phyloP scores from a whole-genome alignment of 2,329 filamentous ascomycete genomes.

The Byssochlamys sp. region DNA sequence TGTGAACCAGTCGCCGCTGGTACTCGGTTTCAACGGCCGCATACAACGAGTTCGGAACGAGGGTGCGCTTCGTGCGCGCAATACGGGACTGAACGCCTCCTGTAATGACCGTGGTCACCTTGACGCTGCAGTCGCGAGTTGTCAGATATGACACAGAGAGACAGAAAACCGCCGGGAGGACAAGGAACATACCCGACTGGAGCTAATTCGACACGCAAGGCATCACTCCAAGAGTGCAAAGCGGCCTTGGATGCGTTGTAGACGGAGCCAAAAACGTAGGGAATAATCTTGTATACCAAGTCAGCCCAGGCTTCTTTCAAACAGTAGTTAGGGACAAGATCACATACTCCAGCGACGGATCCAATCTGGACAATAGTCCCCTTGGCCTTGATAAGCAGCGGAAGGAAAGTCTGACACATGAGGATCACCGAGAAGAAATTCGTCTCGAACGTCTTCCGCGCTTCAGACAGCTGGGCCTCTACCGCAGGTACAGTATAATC shows the following conservation, averaged over 20 bases:
- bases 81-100: constrained; percentile 53
- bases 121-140: constrained; percentile 27
- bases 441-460: constrained; percentile 40
- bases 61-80: constrained; percentile 40
- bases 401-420: constrained; percentile 49
- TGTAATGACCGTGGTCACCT: constrained; percentile 47
- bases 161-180: background rate
- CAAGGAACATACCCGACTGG: constrained; percentile 33
- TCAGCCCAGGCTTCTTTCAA: background rate
- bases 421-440: constrained; percentile 51
- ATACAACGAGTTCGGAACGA: constrained; percentile 44
- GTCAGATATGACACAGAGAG: background rate
- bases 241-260: constrained; percentile 55
- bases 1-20: constrained; percentile 42
- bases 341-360: constrained; percentile 30
- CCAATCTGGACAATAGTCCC: constrained; percentile 39
- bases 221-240: constrained; percentile 49
- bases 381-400: constrained; percentile 40
- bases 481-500: constrained; percentile 50
- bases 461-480: constrained; percentile 43
- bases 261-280: constrained; percentile 36
- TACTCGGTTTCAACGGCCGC: constrained; percentile 45
- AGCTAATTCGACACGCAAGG: constrained; percentile 48
- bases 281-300: constrained; percentile 23
- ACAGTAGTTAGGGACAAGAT: constrained; percentile 1